Evolutionary conservation across 1,284 basidiomycete species (phyloP), one percentile per base, ranked within the genome.

Genomic region (Ceratobasidium sp.): DNA sequence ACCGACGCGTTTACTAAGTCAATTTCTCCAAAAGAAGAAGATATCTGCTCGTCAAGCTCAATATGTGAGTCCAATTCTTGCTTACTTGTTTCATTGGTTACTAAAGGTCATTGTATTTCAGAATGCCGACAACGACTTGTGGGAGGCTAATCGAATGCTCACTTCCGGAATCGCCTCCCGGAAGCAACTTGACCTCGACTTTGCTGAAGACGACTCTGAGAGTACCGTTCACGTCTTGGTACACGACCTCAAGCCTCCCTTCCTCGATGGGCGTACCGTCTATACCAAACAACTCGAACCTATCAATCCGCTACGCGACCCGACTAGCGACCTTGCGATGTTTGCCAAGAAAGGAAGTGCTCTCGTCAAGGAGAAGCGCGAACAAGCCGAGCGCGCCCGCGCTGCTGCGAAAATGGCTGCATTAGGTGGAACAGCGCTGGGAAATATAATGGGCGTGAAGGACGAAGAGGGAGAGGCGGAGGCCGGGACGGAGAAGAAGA

Each of bases 241-340:
- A 0, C 98, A 99, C 80, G 94, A 99, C 81, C 89, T 99, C 69
- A 98, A 98, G 79, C 98, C 98, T 0, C 98, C 98, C 0, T 99
- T 99, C 86, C 87, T 99, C 74, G 97, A 99, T 79, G 98, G 98
- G 0, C 93, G 94, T 24, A 97, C 95, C 0, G 94, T 98, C 0
- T 99, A 94, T 82, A 99, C 98, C 1, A 97, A 94, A 81, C 98
- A 99, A 81, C 87, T 99, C 19, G 97, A 98, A 65, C 97, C 98
- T 0, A 94, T 99, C 83, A 98, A 98, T 80, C 98, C 98, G 0
- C 95, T 99, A 77, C 91, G 93, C 56, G 98, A 99, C 82, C 88
- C 89, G 5, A 96, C 97, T 0, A 96, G 93, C 76, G 98, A 99
- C 81, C 89, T 99, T 89, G 98, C 98, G 8, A 82, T 96, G 9